phyloP scores from a whole-genome alignment of 257 asterid species.

The Ballota nigra region DNA sequence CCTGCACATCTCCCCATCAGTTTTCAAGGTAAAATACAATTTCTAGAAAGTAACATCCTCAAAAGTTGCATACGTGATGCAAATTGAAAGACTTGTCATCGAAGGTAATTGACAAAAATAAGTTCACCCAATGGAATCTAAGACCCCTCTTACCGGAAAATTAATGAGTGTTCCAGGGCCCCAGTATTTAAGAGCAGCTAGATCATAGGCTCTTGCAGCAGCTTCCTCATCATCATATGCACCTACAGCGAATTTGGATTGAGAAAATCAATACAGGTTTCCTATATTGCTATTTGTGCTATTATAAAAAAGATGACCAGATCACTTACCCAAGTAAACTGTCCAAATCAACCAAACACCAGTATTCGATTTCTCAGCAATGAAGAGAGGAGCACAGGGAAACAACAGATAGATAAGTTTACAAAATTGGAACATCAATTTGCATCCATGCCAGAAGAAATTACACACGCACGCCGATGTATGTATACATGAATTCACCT shows the following conservation, averaged over 20 bases:
- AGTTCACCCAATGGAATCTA: neutral
- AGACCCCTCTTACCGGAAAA: conserved; percentile 72
- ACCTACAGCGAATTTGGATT: conserved; percentile 43
- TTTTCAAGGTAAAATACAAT: conserved; percentile 12
- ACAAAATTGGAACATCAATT: conserved; percentile 18
- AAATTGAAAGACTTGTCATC: neutral
- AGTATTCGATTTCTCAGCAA: conserved; percentile 37
- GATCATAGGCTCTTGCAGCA: conserved; percentile 99
- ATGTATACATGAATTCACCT: conserved; percentile 46
- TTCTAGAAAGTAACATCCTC: neutral
- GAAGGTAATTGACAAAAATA: conserved; percentile 11
- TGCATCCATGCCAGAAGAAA: neutral
- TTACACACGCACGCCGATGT: neutral
- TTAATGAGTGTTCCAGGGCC: conserved; percentile 98
- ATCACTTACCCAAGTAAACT: conserved; percentile 94
- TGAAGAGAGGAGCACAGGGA: conserved; percentile 15
- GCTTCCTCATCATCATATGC: conserved; percentile 99
- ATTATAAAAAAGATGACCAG: conserved; percentile 22
- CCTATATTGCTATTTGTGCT: neutral
- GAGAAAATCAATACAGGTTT: conserved; percentile 20
- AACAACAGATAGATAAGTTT: conserved; percentile 37
- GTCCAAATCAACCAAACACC: conserved; percentile 39
- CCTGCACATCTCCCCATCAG: conserved; percentile 50
- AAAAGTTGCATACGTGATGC: neutral
- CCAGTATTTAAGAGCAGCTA: conserved; percentile 97